Evolutionary conservation across 352 stramenopile genomes (phyloP).

Genomic region (Phytopythium cucurbitacearum): DNA sequence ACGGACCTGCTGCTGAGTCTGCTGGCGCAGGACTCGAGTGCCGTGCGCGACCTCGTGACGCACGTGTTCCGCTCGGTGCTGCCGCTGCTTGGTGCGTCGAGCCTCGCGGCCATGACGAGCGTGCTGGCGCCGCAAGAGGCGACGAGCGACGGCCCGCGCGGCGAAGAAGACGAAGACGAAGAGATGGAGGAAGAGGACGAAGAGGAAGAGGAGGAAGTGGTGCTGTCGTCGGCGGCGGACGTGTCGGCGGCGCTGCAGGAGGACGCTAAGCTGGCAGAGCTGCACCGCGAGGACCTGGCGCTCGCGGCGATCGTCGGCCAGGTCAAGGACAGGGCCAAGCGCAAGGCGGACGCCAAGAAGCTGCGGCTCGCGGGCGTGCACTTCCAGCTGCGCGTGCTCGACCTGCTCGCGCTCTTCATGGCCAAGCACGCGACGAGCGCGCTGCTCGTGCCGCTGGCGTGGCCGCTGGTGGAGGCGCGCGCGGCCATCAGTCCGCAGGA

Average conservation of each 20-base stretch:
- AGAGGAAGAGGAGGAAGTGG: conserved; percentile 55
- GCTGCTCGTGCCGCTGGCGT: conserved; percentile 44
- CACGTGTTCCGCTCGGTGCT: conserved; percentile 77
- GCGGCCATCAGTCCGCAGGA: conserved; percentile 48
- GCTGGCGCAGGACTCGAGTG: conserved; percentile 77
- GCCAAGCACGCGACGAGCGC: conserved; percentile 20
- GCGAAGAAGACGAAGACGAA: conserved; percentile 39
- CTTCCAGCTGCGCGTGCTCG: conserved; percentile 83
- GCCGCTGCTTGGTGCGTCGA: conserved; percentile 51
- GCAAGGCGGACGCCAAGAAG: conserved; percentile 74
- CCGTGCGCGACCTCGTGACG: conserved; percentile 79
- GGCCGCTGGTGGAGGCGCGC: conserved; percentile 61
- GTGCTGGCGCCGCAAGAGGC: conserved; percentile 47
- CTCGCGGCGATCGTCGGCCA: conserved; percentile 78
- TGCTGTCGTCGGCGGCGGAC: conserved; percentile 49
- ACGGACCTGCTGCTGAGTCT: conserved; percentile 81
- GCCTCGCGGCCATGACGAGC: conserved; percentile 68
- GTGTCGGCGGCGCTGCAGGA: conserved; percentile 63
- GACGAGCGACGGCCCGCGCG: conserved; percentile 22
- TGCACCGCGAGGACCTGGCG: conserved; percentile 77
- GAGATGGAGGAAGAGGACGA: conserved; percentile 31
- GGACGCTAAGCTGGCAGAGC: conserved; percentile 54
- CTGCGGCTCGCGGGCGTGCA: conserved; percentile 66
- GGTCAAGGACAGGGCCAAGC: conserved; percentile 63
- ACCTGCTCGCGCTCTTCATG: conserved; percentile 74